Conservation (phyloP, 768 basidiomycete genomes). For the Suillus luteus region DNA sequence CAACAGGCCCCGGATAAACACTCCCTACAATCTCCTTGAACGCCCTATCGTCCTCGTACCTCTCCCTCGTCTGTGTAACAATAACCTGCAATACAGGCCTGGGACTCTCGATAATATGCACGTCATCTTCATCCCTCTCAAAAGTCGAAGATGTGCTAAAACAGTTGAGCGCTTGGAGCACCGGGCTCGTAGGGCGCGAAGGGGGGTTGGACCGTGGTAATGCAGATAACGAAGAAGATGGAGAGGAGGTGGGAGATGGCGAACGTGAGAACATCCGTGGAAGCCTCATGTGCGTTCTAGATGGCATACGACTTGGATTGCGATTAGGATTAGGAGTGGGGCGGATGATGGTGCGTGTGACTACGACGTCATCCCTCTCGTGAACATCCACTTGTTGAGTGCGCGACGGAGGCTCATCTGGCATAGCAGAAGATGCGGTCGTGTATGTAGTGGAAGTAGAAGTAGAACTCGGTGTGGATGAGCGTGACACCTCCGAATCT, state of each 20-base stretch:
- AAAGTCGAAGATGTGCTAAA: conserved; percentile 34
- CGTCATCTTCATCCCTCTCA: conserved; percentile 33
- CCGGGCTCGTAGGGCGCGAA: conserved; percentile 28
- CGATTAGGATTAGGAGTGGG: conserved; percentile 17
- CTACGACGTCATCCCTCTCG: conserved; percentile 33
- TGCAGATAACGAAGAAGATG: conserved; percentile 25
- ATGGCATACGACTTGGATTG: conserved; percentile 7
- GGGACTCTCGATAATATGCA: conserved; percentile 12
- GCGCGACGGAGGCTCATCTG: conserved; percentile 12
- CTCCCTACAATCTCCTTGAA: conserved; percentile 34
- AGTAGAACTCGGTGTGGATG: conserved; percentile 4
- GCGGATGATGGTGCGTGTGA: conserved; percentile 42
- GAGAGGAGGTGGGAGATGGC: conserved; percentile 35
- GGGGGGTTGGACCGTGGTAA: conserved; percentile 22
- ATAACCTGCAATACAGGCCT: conserved; percentile 33
- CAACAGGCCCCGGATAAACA: conserved; percentile 27
- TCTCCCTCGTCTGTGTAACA: conserved; percentile 37
- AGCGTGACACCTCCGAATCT: conserved; percentile 4
- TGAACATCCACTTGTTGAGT: conserved; percentile 27
- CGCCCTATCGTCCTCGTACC: conserved; percentile 36
- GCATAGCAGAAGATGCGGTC: conserved; percentile 11
- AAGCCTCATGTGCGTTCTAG: conserved; percentile 8
- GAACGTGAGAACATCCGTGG: conserved; percentile 3
- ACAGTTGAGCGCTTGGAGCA: conserved; percentile 36
- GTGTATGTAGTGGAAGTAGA: conserved; percentile 11